Evolutionary conservation across 805 yeast genomes (phyloP), one percentile per base, ranked within the genome.

Genomic region (Kluyveromyces aestuarii): DNA sequence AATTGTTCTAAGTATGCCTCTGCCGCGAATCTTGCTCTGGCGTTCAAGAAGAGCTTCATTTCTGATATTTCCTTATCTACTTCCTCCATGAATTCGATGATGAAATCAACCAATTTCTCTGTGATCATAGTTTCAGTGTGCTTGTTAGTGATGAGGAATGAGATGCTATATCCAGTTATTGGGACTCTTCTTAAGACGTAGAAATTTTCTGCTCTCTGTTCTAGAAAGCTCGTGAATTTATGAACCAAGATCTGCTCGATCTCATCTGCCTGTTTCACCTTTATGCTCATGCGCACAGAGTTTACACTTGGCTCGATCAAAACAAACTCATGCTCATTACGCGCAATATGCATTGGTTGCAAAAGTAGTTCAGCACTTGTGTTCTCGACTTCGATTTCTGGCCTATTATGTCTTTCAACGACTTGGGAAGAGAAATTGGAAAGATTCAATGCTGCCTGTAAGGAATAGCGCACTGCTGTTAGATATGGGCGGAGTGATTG

Each of bases 61-160:
- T 93, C 99, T 68, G 96, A 87, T 62, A 93, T 93, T 69, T 93
- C 99, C 72, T 89, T 91, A 68, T 93, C 99, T 17, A 93, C 99
- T 62, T 90, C 99, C 68, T 93, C 98, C 98, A 93, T 90, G 67
- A 93, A 93, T 71, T 93, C 98, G 57, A 93, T 88, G 57, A 93
- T 90, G 67, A 93, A 93, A 68, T 93, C 99, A 41, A 93, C 96
- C 59, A 93, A 77, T 70, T 93, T 93, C 60, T 84, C 90, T 71
- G 93, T 91, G 71, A 90, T 78, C 96, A 93, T 88, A 55, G 84
- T 84, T 67, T 91, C 96, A 10, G 96, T 89, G 69, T 93, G 99
- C 70, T 82, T 82, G 69, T 91, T 93, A 41, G 98, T 91, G 58
- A 93, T 80, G 62, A 93, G 74, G 64, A 93, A 93, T 19, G 96